phyloP scores from a whole-genome alignment of 805 yeast species.

The Maudiozyma pseudohumilis region DNA sequence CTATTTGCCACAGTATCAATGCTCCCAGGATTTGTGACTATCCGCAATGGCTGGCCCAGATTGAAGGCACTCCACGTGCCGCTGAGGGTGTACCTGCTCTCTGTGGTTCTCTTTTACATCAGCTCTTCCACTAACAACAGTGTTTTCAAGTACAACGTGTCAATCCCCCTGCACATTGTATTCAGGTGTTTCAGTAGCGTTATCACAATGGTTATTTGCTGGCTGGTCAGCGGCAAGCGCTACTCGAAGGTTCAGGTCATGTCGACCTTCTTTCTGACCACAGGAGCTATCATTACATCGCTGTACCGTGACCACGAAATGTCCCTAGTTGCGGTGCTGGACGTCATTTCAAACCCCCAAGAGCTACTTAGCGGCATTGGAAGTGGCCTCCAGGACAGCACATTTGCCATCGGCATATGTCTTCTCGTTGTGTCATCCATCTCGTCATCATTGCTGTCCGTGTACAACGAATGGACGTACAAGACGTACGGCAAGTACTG shows the following conservation, averaged over 20 bases:
- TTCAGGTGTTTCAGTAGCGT: conserved; percentile 57
- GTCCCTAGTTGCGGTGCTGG: conserved; percentile 6
- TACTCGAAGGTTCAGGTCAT: conserved; percentile 39
- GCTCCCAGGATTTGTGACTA: conserved; percentile 30
- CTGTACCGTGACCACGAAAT: conserved; percentile 26
- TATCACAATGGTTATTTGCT: conserved; percentile 50
- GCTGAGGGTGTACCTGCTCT: conserved; percentile 33
- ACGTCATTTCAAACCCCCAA: background rate
- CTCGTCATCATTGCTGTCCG: conserved; percentile 47
- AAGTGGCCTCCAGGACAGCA: background rate
- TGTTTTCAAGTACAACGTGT: conserved; percentile 46
- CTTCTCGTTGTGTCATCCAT: conserved; percentile 33
- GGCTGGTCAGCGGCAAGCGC: conserved; percentile 34
- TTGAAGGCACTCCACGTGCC: conserved; percentile 34
- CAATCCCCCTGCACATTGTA: conserved; percentile 59
- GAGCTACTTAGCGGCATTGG: background rate
- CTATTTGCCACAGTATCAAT: conserved; percentile 40
- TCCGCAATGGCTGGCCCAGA: conserved; percentile 24
- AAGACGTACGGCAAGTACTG: conserved; percentile 46
- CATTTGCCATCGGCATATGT: conserved; percentile 24
- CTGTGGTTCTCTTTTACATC: conserved; percentile 42
- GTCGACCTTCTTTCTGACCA: conserved; percentile 42
- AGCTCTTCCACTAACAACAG: conserved; percentile 46
- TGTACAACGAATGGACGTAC: conserved; percentile 44
- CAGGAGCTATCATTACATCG: conserved; percentile 43